Base-by-base conservation (phyloP, 139 green algal genomes). In the Coccomyxa sp. region DNA sequence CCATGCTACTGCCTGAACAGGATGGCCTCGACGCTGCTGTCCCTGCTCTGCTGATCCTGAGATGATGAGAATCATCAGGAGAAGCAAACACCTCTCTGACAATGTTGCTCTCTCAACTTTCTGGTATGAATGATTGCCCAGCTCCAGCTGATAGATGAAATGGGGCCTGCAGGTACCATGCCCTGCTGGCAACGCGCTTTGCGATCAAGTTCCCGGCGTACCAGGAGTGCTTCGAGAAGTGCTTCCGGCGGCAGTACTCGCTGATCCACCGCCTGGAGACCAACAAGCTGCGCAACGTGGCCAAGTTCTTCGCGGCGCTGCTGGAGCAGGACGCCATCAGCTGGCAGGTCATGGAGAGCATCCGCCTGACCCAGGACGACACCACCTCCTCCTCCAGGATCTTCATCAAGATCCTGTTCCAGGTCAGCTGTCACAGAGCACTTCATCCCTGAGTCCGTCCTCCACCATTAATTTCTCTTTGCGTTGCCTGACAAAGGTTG, bases 321-420 rank as follows among this genome's bases (percentile, higher is more conserved):
- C 87, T 99, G 41, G 84, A 87, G 35, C 93, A 89, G 0, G 92
- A 97, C 78, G 95, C 92, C 33, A 85, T 99, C 70, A 90, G 92
- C 35, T 99, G 96, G 96, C 85, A 81, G 7, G 88, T 95, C 74
- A 80, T 99, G 76, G 35, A 70, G 0, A 90, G 84, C 79, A 94
- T 99, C 22, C 85, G 89, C 0, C 82, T 99, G 27, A 99, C 96
- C 0, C 96, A 99, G 85, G 96, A 98, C 37, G 95, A 98, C 80
- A 99, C 96, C 68, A 98, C 96, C 37, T 98, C 94, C 36, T 95
- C 91, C 29, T 95, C 91, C 16, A 91, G 96, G 76, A 99, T 99
- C 87, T 99, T 99, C 89, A 96, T 99, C 88, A 99, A 99, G 84
- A 97, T 98, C 86, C 90, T 99, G 36, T 98, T 99, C 88, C 92